phyloP scores from a whole-genome alignment of 83 land plant genomes.

The Picea mariana region DNA sequence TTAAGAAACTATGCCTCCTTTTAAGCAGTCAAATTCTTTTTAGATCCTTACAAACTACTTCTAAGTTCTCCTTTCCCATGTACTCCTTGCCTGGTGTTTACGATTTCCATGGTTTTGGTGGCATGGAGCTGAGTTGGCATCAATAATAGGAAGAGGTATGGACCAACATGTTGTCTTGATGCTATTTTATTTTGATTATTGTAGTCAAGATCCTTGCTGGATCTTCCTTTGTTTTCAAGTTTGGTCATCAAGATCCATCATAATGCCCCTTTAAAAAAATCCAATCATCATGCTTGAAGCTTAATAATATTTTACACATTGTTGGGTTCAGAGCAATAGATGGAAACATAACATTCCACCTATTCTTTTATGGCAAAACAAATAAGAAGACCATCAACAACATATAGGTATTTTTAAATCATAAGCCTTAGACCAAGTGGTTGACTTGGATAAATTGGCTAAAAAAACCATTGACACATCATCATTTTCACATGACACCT shows the following conservation, averaged over 20 bases:
- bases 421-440: too few relatives aligned
- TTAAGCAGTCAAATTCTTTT: too few relatives aligned
- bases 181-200: constrained; percentile 69
- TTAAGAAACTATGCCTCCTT: too few relatives aligned
- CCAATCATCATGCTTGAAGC: constrained; percentile 81
- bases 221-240: constrained; percentile 60
- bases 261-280: constrained; percentile 54
- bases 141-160: constrained; percentile 61
- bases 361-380: constrained; percentile 76
- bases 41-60: too few relatives aligned
- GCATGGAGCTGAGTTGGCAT: constrained; percentile 70
- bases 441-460: too few relatives aligned
- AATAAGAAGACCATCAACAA: constrained; percentile 79
- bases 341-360: constrained; percentile 52
- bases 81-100: constrained; percentile 84
- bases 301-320: constrained; percentile 44
- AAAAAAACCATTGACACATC: too few relatives aligned
- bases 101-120: constrained; percentile 71
- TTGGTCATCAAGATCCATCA: constrained; percentile 83
- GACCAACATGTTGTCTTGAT: constrained; percentile 85
- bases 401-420: constrained; percentile 79
- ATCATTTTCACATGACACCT: too few relatives aligned
- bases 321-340: constrained; percentile 48
- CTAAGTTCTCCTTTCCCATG: constrained; percentile 33
- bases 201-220: constrained; percentile 47